These are phyloP conservation scores for Trypanosoma congolense DNA, from an alignment of 208 protist genomes.

Conservation along the genomic window DNA sequence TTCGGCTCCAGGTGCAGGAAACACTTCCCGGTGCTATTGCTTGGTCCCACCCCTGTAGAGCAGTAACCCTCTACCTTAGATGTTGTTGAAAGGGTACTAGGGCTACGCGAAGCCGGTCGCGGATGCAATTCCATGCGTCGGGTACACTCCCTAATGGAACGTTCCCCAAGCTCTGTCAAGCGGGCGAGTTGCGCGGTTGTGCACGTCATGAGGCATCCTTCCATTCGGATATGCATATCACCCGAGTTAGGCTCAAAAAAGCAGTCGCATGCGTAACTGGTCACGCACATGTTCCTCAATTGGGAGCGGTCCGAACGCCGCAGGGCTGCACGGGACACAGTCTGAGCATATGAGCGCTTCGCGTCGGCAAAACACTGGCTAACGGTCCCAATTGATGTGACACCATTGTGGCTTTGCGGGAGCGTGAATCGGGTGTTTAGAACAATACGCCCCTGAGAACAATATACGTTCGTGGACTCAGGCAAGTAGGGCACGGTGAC, in stretches of 20 bases:
- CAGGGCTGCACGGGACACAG: conserved; percentile 61
- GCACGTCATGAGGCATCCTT: conserved; percentile 70
- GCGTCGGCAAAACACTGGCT: conserved; percentile 81
- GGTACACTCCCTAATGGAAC: conserved; percentile 67
- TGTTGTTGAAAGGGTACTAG: not conserved
- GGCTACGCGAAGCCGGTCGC: not conserved
- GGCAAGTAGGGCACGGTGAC: conserved; percentile 82
- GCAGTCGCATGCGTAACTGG: conserved; percentile 50
- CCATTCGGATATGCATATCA: conserved; percentile 71
- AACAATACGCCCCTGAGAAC: conserved; percentile 64
- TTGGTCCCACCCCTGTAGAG: conserved; percentile 7
- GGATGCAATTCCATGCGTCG: conserved; percentile 25
- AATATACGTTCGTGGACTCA: conserved; percentile 51
- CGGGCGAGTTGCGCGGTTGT: conserved; percentile 25
- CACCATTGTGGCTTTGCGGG: conserved; percentile 20
- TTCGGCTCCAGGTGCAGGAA: conserved; percentile 27
- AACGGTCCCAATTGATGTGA: conserved; percentile 42
- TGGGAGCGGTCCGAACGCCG: conserved; percentile 21
- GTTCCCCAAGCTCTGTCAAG: conserved; percentile 44
- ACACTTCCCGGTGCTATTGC: conserved; percentile 2
- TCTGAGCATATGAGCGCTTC: conserved; percentile 69
- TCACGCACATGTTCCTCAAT: conserved; percentile 40
- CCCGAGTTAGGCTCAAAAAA: conserved; percentile 76
- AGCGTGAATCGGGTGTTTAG: conserved; percentile 64
- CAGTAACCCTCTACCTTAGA: conserved; percentile 8